These are phyloP conservation scores for Botrytis hyacinthi DNA, from an alignment of 2,329 filamentous ascomycete species.

Conservation along the genomic window DNA sequence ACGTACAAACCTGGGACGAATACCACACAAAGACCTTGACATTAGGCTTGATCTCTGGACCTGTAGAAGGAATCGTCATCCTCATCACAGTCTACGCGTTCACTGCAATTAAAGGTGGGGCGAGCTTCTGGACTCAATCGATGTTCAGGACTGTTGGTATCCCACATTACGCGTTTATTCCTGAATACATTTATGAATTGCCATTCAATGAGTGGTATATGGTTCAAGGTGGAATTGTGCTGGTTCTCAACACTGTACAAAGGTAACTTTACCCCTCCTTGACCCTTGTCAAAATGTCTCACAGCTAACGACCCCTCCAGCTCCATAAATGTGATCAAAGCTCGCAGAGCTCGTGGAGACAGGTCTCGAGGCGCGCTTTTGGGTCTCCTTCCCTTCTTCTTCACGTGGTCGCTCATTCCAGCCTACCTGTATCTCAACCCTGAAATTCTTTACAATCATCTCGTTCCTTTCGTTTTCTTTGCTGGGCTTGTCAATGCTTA, in stretches of 20 bases:
- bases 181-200: conserved; percentile 69
- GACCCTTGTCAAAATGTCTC: conserved; percentile 30
- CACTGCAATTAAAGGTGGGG: conserved; percentile 82
- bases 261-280: conserved; percentile 43
- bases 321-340: conserved; percentile 79
- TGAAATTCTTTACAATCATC: conserved; percentile 73
- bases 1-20: conserved; percentile 98
- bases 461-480: conserved; percentile 88
- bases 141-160: conserved; percentile 73
- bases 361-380: conserved; percentile 71
- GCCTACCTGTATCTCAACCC: conserved; percentile 84
- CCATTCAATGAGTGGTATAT: conserved; percentile 93
- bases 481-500: conserved; percentile 91
- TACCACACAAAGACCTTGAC: conserved; percentile 97
- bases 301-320: conserved; percentile 41
- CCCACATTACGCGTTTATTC: conserved; percentile 61
- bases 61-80: conserved; percentile 89
- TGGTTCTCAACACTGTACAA: conserved; percentile 80
- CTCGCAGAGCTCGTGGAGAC: conserved; percentile 72
- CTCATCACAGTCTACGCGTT: conserved; percentile 78
- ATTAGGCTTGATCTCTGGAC: conserved; percentile 86
- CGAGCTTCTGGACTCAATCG: conserved; percentile 87
- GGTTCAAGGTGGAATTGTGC: conserved; percentile 76
- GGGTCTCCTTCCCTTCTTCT: conserved; percentile 78
- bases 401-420: conserved; percentile 73